phyloP scores from a whole-genome alignment of 2,329 filamentous ascomycete species.

The Aureobasidium sp. region DNA sequence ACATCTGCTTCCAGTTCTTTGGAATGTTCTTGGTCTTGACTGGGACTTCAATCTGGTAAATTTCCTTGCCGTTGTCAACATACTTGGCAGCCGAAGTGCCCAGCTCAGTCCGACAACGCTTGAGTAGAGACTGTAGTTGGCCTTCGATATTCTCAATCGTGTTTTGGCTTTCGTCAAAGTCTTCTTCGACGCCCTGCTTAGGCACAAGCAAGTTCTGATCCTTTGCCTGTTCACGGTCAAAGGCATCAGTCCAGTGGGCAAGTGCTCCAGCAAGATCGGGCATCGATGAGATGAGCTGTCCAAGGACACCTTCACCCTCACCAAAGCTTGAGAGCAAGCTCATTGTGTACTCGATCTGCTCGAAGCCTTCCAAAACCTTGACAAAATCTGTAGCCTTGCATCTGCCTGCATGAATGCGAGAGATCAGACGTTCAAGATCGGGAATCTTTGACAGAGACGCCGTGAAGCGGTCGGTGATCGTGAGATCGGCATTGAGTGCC shows the following conservation, averaged over 20 bases:
- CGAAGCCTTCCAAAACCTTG: constrained; percentile 87
- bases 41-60: constrained; percentile 90
- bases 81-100: constrained; percentile 57
- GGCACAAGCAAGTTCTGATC: constrained; percentile 79
- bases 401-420: constrained; percentile 84
- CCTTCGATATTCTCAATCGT: constrained; percentile 67
- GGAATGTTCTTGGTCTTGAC: constrained; percentile 72
- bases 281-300: constrained; percentile 76
- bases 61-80: constrained; percentile 83
- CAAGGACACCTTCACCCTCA: constrained; percentile 74
- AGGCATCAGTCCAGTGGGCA: constrained; percentile 82
- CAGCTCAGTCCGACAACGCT: constrained; percentile 63
- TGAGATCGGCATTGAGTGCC: constrained; percentile 75
- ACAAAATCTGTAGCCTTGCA: constrained; percentile 91
- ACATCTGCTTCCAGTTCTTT: constrained; percentile 91
- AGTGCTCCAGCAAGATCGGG: constrained; percentile 70
- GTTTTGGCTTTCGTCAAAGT: constrained; percentile 80
- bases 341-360: constrained; percentile 95
- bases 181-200: constrained; percentile 77
- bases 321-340: constrained; percentile 66
- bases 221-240: constrained; percentile 72
- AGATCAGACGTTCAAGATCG: constrained; percentile 88
- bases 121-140: constrained; percentile 64
- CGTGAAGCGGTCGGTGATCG: constrained; percentile 78
- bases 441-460: constrained; percentile 85